These are phyloP conservation scores for Claviceps sp. DNA, from an alignment of 2,329 filamentous ascomycete genomes.

Conservation along the genomic window DNA sequence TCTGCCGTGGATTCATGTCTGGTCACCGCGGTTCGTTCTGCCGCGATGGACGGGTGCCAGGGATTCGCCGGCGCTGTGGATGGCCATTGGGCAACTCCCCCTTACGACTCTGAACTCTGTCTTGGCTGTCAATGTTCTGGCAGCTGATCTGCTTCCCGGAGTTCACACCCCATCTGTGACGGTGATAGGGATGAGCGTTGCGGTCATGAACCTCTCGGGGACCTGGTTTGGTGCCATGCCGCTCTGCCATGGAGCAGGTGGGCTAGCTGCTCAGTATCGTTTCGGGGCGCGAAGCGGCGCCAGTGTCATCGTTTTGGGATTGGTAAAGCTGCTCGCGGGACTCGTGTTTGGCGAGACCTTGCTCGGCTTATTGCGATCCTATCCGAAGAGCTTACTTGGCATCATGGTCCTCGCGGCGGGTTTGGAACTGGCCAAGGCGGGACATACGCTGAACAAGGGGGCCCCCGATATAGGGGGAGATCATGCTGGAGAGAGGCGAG, in stretches of 20 bases:
- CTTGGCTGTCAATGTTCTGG: conserved; percentile 71
- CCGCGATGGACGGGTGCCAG: conserved; percentile 18
- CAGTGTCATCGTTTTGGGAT: conserved; percentile 66
- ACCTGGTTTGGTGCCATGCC: conserved; percentile 96
- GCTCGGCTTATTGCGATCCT: conserved; percentile 54
- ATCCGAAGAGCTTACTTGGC: conserved; percentile 66
- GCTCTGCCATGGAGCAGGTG: conserved; percentile 84
- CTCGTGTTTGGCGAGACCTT: conserved; percentile 62
- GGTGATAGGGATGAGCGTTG: conserved; percentile 67
- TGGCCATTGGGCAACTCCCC: conserved; percentile 76
- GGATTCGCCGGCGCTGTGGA: conserved; percentile 27
- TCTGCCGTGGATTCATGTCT: conserved; percentile 43
- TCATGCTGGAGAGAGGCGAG: conserved; percentile 32
- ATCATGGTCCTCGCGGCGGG: conserved; percentile 86
- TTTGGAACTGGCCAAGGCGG: conserved; percentile 74
- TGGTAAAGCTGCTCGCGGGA: conserved; percentile 63
- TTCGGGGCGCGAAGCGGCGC: conserved; percentile 85
- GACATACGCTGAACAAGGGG: conserved; percentile 68
- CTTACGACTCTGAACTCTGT: conserved; percentile 88
- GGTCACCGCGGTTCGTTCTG: conserved; percentile 39
- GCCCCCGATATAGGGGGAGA: conserved; percentile 47
- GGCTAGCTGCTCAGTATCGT: conserved; percentile 77
- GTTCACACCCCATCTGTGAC: conserved; percentile 58
- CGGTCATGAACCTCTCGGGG: conserved; percentile 67
- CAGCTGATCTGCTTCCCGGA: conserved; percentile 61